Conservation (phyloP, 805 yeast species). For the Starmerella kuoi region DNA sequence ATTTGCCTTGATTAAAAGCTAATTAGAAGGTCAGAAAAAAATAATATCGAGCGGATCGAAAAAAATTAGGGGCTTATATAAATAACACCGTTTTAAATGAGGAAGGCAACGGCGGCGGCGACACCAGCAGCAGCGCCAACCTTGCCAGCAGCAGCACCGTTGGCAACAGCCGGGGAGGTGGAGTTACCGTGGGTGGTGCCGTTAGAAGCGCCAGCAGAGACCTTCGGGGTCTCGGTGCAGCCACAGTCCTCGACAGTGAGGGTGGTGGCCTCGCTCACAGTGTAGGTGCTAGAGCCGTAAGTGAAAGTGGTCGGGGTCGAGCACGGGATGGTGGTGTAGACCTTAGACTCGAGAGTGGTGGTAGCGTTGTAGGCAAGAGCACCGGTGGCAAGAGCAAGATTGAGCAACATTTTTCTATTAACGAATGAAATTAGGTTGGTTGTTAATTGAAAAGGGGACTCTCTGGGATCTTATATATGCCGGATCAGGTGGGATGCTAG, state of each 20-base stretch:
- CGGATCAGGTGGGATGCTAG: too few species aligned
- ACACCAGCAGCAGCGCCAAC: slow-evolving; percentile 22
- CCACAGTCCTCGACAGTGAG: slow-evolving; percentile 50
- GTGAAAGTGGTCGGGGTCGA: slow-evolving; percentile 23
- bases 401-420: slow-evolving; percentile 11
- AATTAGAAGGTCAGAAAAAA: too few species aligned
- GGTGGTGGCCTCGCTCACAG: slow-evolving; percentile 39
- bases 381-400: slow-evolving; percentile 46
- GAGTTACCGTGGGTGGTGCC: slow-evolving; percentile 18
- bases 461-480: too few species aligned
- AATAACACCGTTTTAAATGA: slow-evolving; percentile 17
- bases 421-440: slow-evolving; percentile 1
- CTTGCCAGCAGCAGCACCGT: slow-evolving; percentile 20
- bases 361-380: slow-evolving; percentile 32
- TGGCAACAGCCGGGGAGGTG: slow-evolving; percentile 18
- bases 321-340: slow-evolving; percentile 24
- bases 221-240: slow-evolving; percentile 57
- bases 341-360: slow-evolving; percentile 21
- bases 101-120: slow-evolving; percentile 22
- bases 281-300: slow-evolving; percentile 32
- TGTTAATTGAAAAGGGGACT: too few species aligned
- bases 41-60: too few species aligned
- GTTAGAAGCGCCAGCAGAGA: slow-evolving; percentile 32
- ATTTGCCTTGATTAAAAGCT: too few species aligned
- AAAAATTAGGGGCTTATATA: too few species aligned